Evolutionary conservation across 148 eudicot genomes (phyloP).

Genomic region (Camellia japonica): DNA sequence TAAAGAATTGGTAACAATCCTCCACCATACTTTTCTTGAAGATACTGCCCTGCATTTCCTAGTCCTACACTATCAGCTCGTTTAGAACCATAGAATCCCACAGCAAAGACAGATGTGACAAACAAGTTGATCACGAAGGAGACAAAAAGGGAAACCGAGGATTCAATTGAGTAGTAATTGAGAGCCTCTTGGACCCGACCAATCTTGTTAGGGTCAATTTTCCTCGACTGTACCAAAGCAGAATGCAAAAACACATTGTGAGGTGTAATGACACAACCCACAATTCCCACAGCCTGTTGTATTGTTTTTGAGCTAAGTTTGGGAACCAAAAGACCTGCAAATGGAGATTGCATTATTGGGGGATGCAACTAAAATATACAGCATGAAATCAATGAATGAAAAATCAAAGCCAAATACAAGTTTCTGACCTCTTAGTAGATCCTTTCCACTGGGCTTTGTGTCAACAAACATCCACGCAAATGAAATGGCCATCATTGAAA

Average conservation of each 20-base stretch:
- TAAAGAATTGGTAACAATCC: slow-evolving; percentile 74
- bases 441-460: slow-evolving; percentile 60
- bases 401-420: not conserved
- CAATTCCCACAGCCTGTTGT: slow-evolving; percentile 87
- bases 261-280: slow-evolving; percentile 92
- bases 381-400: not conserved
- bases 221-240: slow-evolving; percentile 80
- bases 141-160: slow-evolving; percentile 60
- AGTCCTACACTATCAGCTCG: slow-evolving; percentile 67
- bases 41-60: slow-evolving; percentile 80
- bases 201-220: slow-evolving; percentile 48
- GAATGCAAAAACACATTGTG: slow-evolving; percentile 91
- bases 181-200: slow-evolving; percentile 71
- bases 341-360: not conserved
- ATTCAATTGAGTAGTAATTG: slow-evolving; percentile 75
- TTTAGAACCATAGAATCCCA: slow-evolving; percentile 71
- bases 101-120: slow-evolving; percentile 81
- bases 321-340: slow-evolving; percentile 67
- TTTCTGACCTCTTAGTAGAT: slow-evolving; percentile 60
- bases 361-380: not conserved
- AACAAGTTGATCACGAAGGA: slow-evolving; percentile 77
- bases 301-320: slow-evolving; percentile 75
- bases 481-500: slow-evolving; percentile 73
- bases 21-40: slow-evolving; percentile 82
- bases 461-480: slow-evolving; percentile 91